Conservation (phyloP, 768 basidiomycete species). For the Lactarius sanguifluus region DNA sequence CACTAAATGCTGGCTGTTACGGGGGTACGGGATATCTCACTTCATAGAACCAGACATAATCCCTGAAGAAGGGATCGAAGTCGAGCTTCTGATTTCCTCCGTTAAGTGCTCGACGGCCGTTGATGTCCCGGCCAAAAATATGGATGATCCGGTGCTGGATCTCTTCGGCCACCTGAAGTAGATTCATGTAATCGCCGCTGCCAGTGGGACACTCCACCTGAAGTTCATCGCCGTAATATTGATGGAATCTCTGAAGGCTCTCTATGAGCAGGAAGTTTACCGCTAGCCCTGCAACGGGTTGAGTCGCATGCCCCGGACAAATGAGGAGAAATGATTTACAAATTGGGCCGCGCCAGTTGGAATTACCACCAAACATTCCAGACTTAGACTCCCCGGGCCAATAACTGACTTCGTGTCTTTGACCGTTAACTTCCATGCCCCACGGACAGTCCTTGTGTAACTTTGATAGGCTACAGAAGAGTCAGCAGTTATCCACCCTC, state of each 20-base stretch:
- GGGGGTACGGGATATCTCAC: slow-evolving; percentile 38
- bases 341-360: slow-evolving; percentile 95
- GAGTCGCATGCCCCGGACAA: background rate
- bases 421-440: slow-evolving; percentile 92
- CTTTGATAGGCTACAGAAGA: slow-evolving; percentile 71
- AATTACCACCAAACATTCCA: slow-evolving; percentile 98
- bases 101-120: slow-evolving; percentile 87
- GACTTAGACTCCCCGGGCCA: slow-evolving; percentile 98
- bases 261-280: slow-evolving; percentile 96
- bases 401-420: slow-evolving; percentile 89
- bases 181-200: slow-evolving; percentile 96
- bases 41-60: slow-evolving; percentile 97
- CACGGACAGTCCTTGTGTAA: slow-evolving; percentile 89
- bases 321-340: slow-evolving; percentile 45
- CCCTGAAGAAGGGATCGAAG: slow-evolving; percentile 91
- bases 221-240: slow-evolving; percentile 92
- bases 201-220: slow-evolving; percentile 97
- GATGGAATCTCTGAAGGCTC: slow-evolving; percentile 94
- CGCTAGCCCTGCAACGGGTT: slow-evolving; percentile 69
- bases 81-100: slow-evolving; percentile 87
- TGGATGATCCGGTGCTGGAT: slow-evolving; percentile 99
- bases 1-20: background rate
- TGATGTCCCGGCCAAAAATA: slow-evolving; percentile 90
- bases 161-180: slow-evolving; percentile 92
- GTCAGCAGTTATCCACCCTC: slow-evolving; percentile 1